Evolutionary conservation across 805 yeast species (phyloP).

Genomic region (Cyberlindnera sargentensis): DNA sequence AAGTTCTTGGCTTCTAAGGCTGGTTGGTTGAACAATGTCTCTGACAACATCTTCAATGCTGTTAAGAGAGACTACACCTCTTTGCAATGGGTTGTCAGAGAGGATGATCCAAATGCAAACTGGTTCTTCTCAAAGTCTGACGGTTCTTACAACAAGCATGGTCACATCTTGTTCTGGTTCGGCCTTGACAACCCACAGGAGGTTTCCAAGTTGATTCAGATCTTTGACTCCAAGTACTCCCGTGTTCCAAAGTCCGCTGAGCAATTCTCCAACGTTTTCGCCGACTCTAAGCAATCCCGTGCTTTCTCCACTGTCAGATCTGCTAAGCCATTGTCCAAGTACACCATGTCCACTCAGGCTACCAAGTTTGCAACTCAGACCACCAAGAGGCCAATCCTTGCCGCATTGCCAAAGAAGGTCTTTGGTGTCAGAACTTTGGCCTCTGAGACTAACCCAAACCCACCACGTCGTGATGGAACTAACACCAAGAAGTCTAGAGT

Average conservation of each 20-base stretch:
- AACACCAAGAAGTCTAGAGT: constrained; percentile 62
- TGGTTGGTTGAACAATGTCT: constrained; percentile 97
- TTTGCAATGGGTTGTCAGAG: constrained; percentile 84
- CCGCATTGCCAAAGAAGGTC: constrained; percentile 15
- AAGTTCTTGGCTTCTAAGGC: constrained; percentile 80
- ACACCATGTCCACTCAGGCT: neutral
- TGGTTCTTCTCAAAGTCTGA: constrained; percentile 93
- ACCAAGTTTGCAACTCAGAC: neutral
- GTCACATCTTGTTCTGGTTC: constrained; percentile 90
- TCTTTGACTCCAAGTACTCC: constrained; percentile 34
- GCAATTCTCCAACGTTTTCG: constrained; percentile 28
- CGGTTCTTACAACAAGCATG: constrained; percentile 87
- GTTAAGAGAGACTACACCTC: constrained; percentile 65
- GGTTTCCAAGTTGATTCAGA: constrained; percentile 55
- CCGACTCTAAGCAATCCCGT: constrained; percentile 39
- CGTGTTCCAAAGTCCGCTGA: constrained; percentile 24
- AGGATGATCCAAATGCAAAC: constrained; percentile 81
- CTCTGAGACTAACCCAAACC: constrained; percentile 52
- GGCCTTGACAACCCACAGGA: constrained; percentile 64
- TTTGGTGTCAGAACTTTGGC: constrained; percentile 27
- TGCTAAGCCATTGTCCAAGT: constrained; percentile 2
- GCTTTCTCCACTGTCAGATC: constrained; percentile 39
- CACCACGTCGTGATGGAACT: constrained; percentile 60
- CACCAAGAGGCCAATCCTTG: constrained; percentile 23
- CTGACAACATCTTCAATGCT: constrained; percentile 87